Evolutionary conservation across 2,329 filamentous ascomycete species (phyloP).

Genomic region (Pseudohalonectria lignicola): DNA sequence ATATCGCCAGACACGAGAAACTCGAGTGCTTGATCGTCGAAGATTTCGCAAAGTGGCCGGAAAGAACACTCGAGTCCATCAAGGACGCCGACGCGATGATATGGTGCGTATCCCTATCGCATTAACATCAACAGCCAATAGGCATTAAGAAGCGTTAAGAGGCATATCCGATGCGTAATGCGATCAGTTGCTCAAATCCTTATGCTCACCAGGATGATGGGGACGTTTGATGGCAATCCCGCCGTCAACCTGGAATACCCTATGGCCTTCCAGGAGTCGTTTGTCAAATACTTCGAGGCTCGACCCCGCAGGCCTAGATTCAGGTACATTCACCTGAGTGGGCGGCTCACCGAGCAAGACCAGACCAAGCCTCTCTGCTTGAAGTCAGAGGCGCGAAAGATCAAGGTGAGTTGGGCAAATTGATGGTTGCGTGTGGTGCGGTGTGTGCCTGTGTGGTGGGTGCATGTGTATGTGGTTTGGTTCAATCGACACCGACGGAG

Average conservation of each 20-base stretch:
- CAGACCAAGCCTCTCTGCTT: background rate
- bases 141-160: background rate
- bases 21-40: background rate
- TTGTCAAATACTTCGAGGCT: background rate
- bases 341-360: background rate
- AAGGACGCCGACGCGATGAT: constrained; percentile 1
- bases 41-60: constrained; percentile 1
- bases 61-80: background rate
- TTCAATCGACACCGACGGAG: too few relatives aligned
- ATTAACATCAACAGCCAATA: background rate
- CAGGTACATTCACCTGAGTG: constrained; percentile 1
- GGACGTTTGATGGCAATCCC: background rate
- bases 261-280: background rate
- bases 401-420: constrained; percentile 1
- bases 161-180: background rate
- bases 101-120: background rate
- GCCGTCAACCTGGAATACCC: constrained; percentile 1
- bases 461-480: too few relatives aligned
- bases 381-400: background rate
- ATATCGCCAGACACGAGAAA: background rate
- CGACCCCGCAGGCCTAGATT: background rate
- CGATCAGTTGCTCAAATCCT: background rate
- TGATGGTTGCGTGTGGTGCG: too few relatives aligned
- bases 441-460: too few relatives aligned
- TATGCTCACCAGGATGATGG: background rate